Base-by-base conservation (phyloP, 352 stramenopile species). In the Ophiocytium majus region DNA sequence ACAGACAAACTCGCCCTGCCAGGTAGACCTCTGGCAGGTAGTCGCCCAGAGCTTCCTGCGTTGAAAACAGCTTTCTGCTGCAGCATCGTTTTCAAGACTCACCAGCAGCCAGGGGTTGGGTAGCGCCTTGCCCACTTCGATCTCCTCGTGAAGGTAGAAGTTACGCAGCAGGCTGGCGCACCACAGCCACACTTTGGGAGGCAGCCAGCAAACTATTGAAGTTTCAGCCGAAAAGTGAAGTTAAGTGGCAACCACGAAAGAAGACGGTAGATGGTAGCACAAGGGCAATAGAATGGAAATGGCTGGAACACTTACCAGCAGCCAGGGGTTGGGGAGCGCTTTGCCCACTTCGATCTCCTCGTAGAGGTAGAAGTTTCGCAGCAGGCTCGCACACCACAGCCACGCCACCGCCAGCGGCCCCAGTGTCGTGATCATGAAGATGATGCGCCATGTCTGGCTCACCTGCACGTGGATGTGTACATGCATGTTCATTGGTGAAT, bases 341-440 rank as follows among this genome's bases (percentile, higher is more conserved):
- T 5, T 10, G 31, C 64, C 64, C 1, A 88, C 35, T 19, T 71
- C 76, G 32, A 88, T 32, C n/a, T 85, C 81, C 80, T 88, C 79
- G 34, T 82, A 64, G 28, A 88, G 84, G 57, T 50, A 88, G 33
- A 85, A 86, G 37, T 88, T 85, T n/a, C 84, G 50, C 49, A 88
- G 43, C 23, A 88, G 76, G 19, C 79, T 66, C 31, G 84, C 80
- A 74, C 84, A 88, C 79, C 81, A 88, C 50, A 85, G 50, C 79
- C 84, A 85, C 63, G 37, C 80, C 0, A 88, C 9, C 5, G 19
- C 50, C 9, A 88, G 84, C 35, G 84, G 84, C 1, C 50, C 81
- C 19, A 66, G 31, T 43, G 76, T 75, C 19, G 84, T 31, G 33
- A 63, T 28, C 28, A 88, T 9, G 37, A 85, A 88, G 57, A 64